phyloP scores from a whole-genome alignment of 116 monocot species.

The Zostera marina region DNA sequence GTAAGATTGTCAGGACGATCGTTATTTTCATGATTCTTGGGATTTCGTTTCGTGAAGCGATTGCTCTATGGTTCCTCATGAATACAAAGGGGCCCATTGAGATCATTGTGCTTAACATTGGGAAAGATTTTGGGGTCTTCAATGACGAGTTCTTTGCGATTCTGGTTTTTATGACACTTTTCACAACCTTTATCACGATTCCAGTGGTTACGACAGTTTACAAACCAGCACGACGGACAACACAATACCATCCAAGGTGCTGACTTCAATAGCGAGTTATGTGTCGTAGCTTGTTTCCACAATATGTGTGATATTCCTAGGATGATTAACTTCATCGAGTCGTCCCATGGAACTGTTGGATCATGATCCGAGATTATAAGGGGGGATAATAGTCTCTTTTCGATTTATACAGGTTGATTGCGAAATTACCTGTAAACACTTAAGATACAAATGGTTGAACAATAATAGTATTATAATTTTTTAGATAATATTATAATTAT shows the following conservation, averaged over 20 bases:
- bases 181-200: constrained; percentile 73
- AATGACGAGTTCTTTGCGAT: constrained; percentile 67
- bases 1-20: constrained; percentile 34
- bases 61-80: constrained; percentile 39
- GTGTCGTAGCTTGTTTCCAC: constrained; percentile 66
- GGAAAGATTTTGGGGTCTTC: constrained; percentile 42
- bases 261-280: constrained; percentile 29
- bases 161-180: constrained; percentile 60
- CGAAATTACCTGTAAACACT: too few relatives aligned
- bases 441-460: too few relatives aligned
- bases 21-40: constrained; percentile 3
- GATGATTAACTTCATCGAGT: constrained; percentile 34
- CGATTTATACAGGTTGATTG: too few relatives aligned
- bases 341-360: constrained; percentile 32
- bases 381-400: too few relatives aligned
- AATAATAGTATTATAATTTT: too few relatives aligned
- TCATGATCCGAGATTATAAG: too few relatives aligned
- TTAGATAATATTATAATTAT: too few relatives aligned
- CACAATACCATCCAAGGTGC: constrained; percentile 28
- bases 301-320: constrained; percentile 44
- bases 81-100: constrained; percentile 46
- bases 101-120: constrained; percentile 54
- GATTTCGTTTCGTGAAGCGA: constrained; percentile 16
- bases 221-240: constrained; percentile 30
- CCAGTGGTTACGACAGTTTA: constrained; percentile 56